Conservation (phyloP, 1,284 basidiomycete genomes). For the Anthracocystis setariae region DNA sequence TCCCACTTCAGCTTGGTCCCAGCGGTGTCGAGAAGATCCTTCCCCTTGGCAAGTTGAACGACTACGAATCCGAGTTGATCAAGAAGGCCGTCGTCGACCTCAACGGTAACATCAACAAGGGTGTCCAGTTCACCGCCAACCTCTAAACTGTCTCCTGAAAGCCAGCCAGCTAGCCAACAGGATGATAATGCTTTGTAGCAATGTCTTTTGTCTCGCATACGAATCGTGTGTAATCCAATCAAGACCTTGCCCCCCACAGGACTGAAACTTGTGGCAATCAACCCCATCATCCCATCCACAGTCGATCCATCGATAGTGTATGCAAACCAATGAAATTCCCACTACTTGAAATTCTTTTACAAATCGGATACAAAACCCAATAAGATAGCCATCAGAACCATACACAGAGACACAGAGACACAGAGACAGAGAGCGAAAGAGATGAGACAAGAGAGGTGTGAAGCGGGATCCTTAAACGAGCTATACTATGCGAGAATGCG, state of each 20-base stretch:
- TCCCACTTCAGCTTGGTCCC: slow-evolving; percentile 63
- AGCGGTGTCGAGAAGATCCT: slow-evolving; percentile 72
- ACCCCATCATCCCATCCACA: too few species aligned
- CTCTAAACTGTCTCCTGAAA: slow-evolving; percentile 4
- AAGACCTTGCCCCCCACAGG: background rate
- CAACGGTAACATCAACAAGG: slow-evolving; percentile 72
- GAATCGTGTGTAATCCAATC: too few species aligned
- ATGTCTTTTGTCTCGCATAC: background rate
- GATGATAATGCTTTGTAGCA: too few species aligned
- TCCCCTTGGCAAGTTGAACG: slow-evolving; percentile 71
- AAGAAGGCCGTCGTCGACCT: slow-evolving; percentile 71
- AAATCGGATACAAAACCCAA: background rate
- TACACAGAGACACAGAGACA: background rate
- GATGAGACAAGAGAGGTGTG: slow-evolving; percentile 11
- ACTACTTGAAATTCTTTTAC: too few species aligned
- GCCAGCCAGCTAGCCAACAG: too few species aligned
- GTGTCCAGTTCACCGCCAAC: slow-evolving; percentile 55
- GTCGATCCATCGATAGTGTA: too few species aligned
- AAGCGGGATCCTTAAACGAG: slow-evolving; percentile 1
- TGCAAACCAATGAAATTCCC: too few species aligned
- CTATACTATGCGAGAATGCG: slow-evolving; percentile 12
- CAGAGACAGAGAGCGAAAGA: background rate
- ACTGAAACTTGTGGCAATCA: too few species aligned
- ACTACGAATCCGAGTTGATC: slow-evolving; percentile 71
- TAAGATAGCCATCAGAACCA: background rate